Evolutionary conservation across 495 filamentous ascomycete species (phyloP).

Genomic region (Xylaria acuta): DNA sequence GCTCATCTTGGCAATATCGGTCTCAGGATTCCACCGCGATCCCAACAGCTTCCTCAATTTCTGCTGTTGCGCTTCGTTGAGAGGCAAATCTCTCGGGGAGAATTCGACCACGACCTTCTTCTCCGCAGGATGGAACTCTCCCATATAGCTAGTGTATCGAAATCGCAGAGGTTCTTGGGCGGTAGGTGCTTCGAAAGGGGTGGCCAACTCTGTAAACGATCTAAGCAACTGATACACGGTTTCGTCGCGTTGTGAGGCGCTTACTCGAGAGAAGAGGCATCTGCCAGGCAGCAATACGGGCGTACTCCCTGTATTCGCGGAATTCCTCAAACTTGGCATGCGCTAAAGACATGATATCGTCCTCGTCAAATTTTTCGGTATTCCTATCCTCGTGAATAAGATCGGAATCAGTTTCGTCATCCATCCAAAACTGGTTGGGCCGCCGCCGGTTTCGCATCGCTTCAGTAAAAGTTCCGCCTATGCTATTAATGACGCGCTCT

Average conservation of each 20-base stretch:
- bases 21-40: conserved; percentile 87
- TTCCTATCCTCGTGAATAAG: conserved; percentile 51
- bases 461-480: conserved; percentile 1
- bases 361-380: conserved; percentile 57
- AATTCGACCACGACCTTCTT: conserved; percentile 95
- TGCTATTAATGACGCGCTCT: conserved; percentile 18
- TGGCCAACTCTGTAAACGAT: conserved; percentile 69
- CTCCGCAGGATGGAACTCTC: conserved; percentile 89
- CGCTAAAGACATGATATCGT: conserved; percentile 80
- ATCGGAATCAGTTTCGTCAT: conserved; percentile 50
- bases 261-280: conserved; percentile 89
- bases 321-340: conserved; percentile 90
- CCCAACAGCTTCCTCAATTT: conserved; percentile 91
- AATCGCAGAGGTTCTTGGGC: conserved; percentile 77
- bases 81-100: conserved; percentile 66
- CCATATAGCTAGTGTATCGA: conserved; percentile 97
- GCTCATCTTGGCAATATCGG: conserved; percentile 84
- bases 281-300: conserved; percentile 89
- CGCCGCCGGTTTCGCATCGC: conserved; percentile 3
- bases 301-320: conserved; percentile 87
- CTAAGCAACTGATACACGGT: conserved; percentile 36
- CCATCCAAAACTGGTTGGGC: conserved; percentile 45
- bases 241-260: conserved; percentile 36
- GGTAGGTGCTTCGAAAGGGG: conserved; percentile 76
- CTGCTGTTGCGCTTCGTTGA: conserved; percentile 69